Base-by-base conservation (phyloP, 106 monocot genomes). In the Platanthera zijinensis region DNA sequence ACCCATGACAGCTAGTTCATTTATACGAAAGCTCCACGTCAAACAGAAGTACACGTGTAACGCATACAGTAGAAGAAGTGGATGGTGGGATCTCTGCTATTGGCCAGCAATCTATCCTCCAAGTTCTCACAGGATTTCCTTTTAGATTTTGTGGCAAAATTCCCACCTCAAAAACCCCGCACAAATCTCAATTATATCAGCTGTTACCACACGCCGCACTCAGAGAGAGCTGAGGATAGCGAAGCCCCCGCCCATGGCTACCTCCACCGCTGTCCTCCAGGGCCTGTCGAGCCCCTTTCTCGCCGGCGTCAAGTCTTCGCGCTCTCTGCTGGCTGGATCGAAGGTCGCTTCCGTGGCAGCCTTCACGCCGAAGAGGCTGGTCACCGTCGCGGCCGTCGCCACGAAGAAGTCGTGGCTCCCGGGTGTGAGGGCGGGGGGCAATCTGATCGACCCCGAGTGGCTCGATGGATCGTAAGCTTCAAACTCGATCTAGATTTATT, bases 351-450 rank as follows among this genome's bases (percentile, higher is more conserved):
- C 39, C 28, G 19, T 69, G 8, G 79, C 54, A 48, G 78, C 18
- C 1, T 49, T 46, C 48, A 25, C 74, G 3, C 72, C 76, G 7
- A 45, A 79, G 3, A 78, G 77, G 72, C 19, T 87, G 3, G 78
- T 89, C 7, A 82, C 86, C 50, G 78, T 63, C 22, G 95, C 87
- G 0, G 90, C 90, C 5, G 87, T 68, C 32, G 80, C 80, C 2
- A 59, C 79, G 1, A 97, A 97, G 85, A 91, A 97, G 83, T 94
- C 97, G 1, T 97, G 97, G 97, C 75, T 97, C 75, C 97, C 97
- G 0, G 97, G 74, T 25, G 84, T 97, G 71, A 86, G 48, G 70
- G 84, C 71, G 21, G 94, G 91, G 18, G 87, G 87, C 59, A 87
- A 85, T 76, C 76, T 97, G 39, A 30, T 97, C 78, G 89, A 94